These are phyloP conservation scores for Fonsecaea pugnacius DNA, from an alignment of 2,329 filamentous ascomycete genomes.

Conservation along the genomic window DNA sequence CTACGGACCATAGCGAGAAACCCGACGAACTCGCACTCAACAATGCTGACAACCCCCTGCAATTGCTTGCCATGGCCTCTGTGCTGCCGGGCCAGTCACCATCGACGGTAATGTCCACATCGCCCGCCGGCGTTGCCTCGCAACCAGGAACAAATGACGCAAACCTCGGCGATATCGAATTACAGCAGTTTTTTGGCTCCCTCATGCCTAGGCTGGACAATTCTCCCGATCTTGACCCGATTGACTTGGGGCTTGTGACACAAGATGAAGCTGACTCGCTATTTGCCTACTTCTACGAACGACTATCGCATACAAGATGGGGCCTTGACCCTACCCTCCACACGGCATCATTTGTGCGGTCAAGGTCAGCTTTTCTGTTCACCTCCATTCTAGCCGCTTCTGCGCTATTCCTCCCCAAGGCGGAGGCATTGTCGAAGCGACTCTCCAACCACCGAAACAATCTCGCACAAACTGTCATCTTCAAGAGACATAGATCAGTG, in stretches of 20 bases:
- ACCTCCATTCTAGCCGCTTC: constrained; percentile 72
- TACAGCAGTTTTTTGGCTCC: constrained; percentile 70
- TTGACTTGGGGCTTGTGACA: constrained; percentile 71
- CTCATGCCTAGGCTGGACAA: constrained; percentile 67
- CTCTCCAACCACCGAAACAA: constrained; percentile 67
- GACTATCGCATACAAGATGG: constrained; percentile 74
- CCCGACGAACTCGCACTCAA: constrained; percentile 66
- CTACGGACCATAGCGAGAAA: constrained; percentile 39
- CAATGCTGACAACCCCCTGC: constrained; percentile 75
- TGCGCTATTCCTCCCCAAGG: constrained; percentile 68
- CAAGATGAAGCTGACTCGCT: constrained; percentile 66
- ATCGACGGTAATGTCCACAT: constrained; percentile 54
- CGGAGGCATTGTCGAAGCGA: constrained; percentile 67
- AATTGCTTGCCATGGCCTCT: constrained; percentile 73
- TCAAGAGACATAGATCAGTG: constrained; percentile 67
- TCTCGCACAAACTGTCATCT: constrained; percentile 66
- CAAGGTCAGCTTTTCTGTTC: constrained; percentile 71
- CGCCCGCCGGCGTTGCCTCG: constrained; percentile 50
- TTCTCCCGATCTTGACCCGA: constrained; percentile 68
- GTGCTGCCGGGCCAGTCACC: constrained; percentile 41
- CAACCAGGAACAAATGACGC: constrained; percentile 37
- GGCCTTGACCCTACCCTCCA: constrained; percentile 71
- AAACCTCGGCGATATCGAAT: constrained; percentile 50
- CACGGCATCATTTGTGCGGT: constrained; percentile 67
- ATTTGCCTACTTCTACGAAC: constrained; percentile 68